Percentiles rank a stretch among this genome's conserved stretches.
These are phyloP conservation scores for Tubosaeta sp. DNA, from an alignment of 768 basidiomycete genomes.

Conservation along the genomic window DNA sequence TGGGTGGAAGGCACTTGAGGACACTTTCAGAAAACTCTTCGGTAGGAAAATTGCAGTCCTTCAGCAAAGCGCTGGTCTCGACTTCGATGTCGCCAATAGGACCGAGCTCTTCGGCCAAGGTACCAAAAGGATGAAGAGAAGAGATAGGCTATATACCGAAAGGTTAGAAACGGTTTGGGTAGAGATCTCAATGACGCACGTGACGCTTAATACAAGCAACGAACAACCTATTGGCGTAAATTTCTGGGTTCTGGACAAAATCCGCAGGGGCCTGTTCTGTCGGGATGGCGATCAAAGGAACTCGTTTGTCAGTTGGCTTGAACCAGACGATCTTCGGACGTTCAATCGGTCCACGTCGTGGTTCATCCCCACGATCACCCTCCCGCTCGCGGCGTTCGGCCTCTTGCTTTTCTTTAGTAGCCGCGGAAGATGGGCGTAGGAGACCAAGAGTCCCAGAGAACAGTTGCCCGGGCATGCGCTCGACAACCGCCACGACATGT, in stretches of 20 bases:
- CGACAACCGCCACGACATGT: conserved; percentile 99
- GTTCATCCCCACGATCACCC: conserved; percentile 85
- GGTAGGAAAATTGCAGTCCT: conserved; percentile 98
- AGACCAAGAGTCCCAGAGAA: conserved; percentile 97
- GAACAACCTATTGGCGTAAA: conserved; percentile 86
- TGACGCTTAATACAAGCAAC: conserved; percentile 99
- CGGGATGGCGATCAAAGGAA: conserved; percentile 96
- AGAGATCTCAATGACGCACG: conserved; percentile 45
- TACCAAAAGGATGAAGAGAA: conserved; percentile 97
- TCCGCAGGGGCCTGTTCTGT: conserved; percentile 97
- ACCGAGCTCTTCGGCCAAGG: conserved; percentile 94
- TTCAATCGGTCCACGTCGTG: conserved; percentile 71
- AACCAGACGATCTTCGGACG: conserved; percentile 99
- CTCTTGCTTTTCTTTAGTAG: conserved; percentile 98
- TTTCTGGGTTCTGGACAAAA: conserved; percentile 92
- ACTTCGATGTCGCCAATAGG: conserved; percentile 98
- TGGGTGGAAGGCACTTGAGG: conserved; percentile 90
- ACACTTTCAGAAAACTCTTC: conserved; percentile 97
- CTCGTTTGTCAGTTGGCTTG: conserved; percentile 98
- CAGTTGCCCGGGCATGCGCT: conserved; percentile 97
- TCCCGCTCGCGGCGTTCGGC: conserved; percentile 96
- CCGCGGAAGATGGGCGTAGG: conserved; percentile 91
- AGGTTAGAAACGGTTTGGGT: conserved; percentile 13
- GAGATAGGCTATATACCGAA: conserved; percentile 66
- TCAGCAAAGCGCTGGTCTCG: conserved; percentile 93